Base-by-base conservation (phyloP, 108 stramenopile species). In the Nitzschia putrida region DNA sequence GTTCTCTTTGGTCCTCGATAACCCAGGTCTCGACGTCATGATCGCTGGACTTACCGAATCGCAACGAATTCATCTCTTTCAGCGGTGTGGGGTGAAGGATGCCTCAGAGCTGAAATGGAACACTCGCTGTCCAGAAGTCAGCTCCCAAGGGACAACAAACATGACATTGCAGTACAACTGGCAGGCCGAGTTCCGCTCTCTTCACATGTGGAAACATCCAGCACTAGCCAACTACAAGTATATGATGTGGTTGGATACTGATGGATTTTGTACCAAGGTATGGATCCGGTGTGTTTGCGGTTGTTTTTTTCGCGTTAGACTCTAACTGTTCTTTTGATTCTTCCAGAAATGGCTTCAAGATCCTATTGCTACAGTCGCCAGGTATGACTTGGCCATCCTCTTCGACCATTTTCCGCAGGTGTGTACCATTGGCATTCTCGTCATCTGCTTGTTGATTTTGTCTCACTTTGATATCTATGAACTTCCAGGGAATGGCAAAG, bases 161-260 rank as follows among this genome's bases (percentile, higher is more conserved):
- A 52, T 64, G 43, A 44, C 50, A 12, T 44, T 80, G 8, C 49
- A 72, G 18, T 78, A 78, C 47, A 64, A 18, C 21, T 82, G 81
- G 81, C 71, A 76, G 40, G 57, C 78, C n/a, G 84, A 85, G 68
- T 85, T 85, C 55, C 73, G 84, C 29, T 53, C 78, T 0, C 38
- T 71, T 14, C 78, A 79, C 52, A 40, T 85, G 21, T 85, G 84
- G 84, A 68, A 18, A 10, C 76, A 79, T 29, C 49, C 52, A 1
- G 69, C 74, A 5, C 53, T 85, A 34, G 38, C 51, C 12, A 56
- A 68, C 13, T 85, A 85, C 42, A 81, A 79, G 54, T 74, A 59
- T 53, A 78, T 68, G 68, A 22, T 68, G 54, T 68, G 68, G 68
- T 12, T 57, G 16, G 68, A 68, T 45, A 16, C 41, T 21, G 68